Conservation (phyloP, 768 basidiomycete genomes). For the Russula lepida region DNA sequence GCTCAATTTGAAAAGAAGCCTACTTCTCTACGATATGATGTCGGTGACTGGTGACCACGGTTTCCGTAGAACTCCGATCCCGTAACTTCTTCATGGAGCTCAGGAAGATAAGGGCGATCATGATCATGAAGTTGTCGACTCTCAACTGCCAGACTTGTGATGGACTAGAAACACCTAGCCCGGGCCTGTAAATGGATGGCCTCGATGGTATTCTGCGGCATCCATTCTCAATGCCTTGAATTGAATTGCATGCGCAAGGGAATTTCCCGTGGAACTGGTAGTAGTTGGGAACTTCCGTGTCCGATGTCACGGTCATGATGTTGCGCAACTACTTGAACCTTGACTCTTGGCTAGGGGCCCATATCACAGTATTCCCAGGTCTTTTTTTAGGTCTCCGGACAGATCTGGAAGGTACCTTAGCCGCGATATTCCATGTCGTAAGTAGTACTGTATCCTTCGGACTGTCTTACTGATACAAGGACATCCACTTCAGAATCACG, state of each 20-base stretch:
- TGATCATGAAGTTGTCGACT: neutral
- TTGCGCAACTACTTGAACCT: neutral
- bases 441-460: neutral
- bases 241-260: neutral
- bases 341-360: neutral
- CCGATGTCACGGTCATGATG: neutral
- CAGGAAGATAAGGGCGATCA: neutral
- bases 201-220: neutral
- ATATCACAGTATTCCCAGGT: neutral
- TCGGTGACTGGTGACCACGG: neutral
- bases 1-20: neutral
- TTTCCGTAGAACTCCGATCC: slow-evolving; percentile 1
- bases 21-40: neutral
- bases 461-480: neutral
- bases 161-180: neutral
- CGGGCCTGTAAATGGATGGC: neutral
- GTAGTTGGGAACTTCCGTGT: neutral
- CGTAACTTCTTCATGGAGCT: neutral
- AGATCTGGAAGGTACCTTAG: neutral
- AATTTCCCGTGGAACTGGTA: neutral
- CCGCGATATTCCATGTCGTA: neutral
- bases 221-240: neutral
- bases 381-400: neutral
- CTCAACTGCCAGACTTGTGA: neutral
- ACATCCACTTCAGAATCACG: neutral